Base-by-base conservation (phyloP, 768 basidiomycete genomes). In the Tylopilus rubrobrunneus region DNA sequence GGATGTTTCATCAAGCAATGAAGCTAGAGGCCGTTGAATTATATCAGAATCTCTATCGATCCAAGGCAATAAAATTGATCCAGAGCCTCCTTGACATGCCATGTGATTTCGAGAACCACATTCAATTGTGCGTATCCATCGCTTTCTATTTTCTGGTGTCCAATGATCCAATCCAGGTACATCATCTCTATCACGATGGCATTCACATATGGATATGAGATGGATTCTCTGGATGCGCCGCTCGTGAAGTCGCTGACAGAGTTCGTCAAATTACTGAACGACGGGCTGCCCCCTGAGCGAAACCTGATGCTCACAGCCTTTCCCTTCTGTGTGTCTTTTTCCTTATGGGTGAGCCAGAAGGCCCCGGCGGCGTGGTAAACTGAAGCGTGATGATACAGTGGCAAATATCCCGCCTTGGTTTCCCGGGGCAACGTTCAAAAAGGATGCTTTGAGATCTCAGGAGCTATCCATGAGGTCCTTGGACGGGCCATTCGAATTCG, bases 101-200 rank as follows among this genome's bases (percentile, higher is more conserved):
- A 4, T 31, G 52, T 31, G 55, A 57, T 28, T 67, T 70, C 34
- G 64, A 68, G 42, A 56, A 49, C 19, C 68, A 67, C 34, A 51
- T 68, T 36, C 56, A 49, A 8, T 42, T 67, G 66, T 69, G 29
- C 39, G 58, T 45, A 3, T n/a, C 9, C 2, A 7, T 40, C n/a
- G 5, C 19, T 7, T 0, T 27, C 17, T 43, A 45, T 6, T 4
- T 12, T 19, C n/a, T 33, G 12, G 37, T 28, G 33, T 39, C 49
- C 21, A 12, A 21, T 11, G 50, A 56, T 19, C 14, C 39, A 36
- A 7, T 31, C 3, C 19, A 70, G 69, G 33, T 68, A 70, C 19
- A 63, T 70, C 36, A 49, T 66, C 34, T 70, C 68, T 21, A 64
- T 70, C 34, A 70, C 67, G 1, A 70, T 68, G 68, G 52, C 55